Evolutionary conservation across 1,139 yeast species (phyloP).

Genomic region (Taphrina pruni): DNA sequence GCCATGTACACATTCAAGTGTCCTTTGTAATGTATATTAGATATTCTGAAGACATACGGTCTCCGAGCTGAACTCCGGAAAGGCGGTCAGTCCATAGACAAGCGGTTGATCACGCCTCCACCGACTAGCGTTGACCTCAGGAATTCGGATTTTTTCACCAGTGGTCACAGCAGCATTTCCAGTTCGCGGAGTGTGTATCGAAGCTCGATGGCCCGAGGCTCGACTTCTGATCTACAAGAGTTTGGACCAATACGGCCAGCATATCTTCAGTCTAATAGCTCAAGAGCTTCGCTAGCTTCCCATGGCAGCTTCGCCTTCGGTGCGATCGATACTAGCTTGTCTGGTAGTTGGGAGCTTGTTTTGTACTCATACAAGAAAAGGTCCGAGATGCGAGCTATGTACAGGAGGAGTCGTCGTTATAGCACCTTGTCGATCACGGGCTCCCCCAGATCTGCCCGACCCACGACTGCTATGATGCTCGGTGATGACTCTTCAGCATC

Average conservation of each 20-base stretch:
- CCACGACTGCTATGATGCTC: conserved; percentile 22
- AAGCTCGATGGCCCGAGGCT: conserved; percentile 1
- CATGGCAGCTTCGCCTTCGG: conserved; percentile 11
- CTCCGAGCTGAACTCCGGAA: conserved; percentile 17
- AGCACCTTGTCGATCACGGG: conserved; percentile 15
- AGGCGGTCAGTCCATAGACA: conserved; percentile 15
- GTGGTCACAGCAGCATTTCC: conserved; percentile 6
- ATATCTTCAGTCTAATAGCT: neutral
- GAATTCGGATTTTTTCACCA: neutral
- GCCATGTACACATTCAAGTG: neutral
- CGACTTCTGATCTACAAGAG: conserved; percentile 11
- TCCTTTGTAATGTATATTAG: neutral
- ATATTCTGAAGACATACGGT: conserved; percentile 21
- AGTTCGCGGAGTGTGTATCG: conserved; percentile 13
- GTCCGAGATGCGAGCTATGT: conserved; percentile 8
- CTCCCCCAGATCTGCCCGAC: conserved; percentile 4
- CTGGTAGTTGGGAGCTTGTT: conserved; percentile 19
- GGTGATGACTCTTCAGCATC: conserved; percentile 4
- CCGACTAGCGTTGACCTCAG: neutral
- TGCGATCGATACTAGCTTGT: conserved; percentile 1
- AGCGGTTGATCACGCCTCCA: neutral
- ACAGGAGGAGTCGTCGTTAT: conserved; percentile 16
- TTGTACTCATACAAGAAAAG: conserved; percentile 10
- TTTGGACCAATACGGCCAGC: conserved; percentile 9
- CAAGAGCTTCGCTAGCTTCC: conserved; percentile 6